Base-by-base conservation (phyloP, 1,284 basidiomycete species). In the Marasmius oreades region DNA sequence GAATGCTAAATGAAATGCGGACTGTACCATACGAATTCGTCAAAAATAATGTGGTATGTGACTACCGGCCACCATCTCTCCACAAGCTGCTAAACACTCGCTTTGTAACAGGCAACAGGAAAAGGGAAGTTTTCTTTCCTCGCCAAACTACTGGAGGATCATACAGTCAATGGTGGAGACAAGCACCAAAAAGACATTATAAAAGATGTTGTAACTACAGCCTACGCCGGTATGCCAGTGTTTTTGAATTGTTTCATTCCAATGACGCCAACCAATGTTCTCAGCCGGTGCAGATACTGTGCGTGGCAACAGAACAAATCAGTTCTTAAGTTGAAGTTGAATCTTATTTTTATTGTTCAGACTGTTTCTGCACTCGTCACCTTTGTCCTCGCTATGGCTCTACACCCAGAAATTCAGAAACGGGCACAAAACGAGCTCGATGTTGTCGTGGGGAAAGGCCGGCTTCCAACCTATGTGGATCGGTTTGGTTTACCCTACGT, bases 381-480 rank as follows among this genome's bases (percentile, higher is more conserved):
- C 26, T 77, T 80, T 63, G 64, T 77, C 48, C 67, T 76, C 16
- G 69, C 70, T 12, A 79, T 82, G 77, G 62, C 74, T 12, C 64
- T 65, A 51, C 64, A 76, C 59, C 79, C 80, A 0, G 69, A 76
- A 14, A 70, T 73, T 4, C 72, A 78, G 55, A 53, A 55, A 33
- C 72, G 68, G 45, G 79, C 76, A 1, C 78, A 79, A 59, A 67
- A 65, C 23, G 80, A 81, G 60, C 64, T 82, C 34, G 78, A 80
- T 56, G 46, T 59, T 1, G 73, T 79, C 23, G 55, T 79, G 43
- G 74, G 74, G 5, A 57, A 56, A 16, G 66, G 64, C 33, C 70
- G 77, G 22, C 68, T 80, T 12, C 80, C 80, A 3, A 72, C 69
- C 4, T 78, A 77, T 56, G 66, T 61, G 20, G 79, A 81, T 62